Evolutionary conservation across 805 yeast genomes (phyloP).

Genomic region (Jamesozyma hellenica): DNA sequence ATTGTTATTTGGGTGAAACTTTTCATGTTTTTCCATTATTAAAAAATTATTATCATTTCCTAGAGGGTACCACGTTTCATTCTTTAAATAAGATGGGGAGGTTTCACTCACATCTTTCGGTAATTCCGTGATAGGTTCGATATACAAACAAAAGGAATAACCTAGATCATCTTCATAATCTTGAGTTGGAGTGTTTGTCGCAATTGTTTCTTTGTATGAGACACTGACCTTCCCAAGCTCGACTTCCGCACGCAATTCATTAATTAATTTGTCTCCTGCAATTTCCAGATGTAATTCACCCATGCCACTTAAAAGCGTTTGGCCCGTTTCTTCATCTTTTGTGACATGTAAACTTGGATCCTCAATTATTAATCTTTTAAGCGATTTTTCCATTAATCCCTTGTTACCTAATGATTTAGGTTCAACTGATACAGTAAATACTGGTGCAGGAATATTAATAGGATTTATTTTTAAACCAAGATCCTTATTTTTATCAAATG

Average conservation of each 20-base stretch:
- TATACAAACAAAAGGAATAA: constrained; percentile 12
- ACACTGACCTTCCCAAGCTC: constrained; percentile 78
- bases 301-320: constrained; percentile 93
- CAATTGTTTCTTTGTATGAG: constrained; percentile 71
- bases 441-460: constrained; percentile 82
- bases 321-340: constrained; percentile 76
- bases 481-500: constrained; percentile 32
- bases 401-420: constrained; percentile 78
- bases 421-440: constrained; percentile 74
- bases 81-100: constrained; percentile 15
- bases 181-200: constrained; percentile 5
- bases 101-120: constrained; percentile 3
- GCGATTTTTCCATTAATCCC: constrained; percentile 59
- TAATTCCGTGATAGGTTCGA: constrained; percentile 9
- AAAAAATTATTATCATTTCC: constrained; percentile 30
- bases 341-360: constrained; percentile 78
- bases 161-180: constrained; percentile 12
- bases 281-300: constrained; percentile 94
- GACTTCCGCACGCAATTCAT: constrained; percentile 73
- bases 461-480: constrained; percentile 51
- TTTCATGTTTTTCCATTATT: constrained; percentile 21
- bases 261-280: constrained; percentile 65
- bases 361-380: constrained; percentile 60
- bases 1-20: constrained; percentile 23
- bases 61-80: constrained; percentile 22